Evolutionary conservation across 2,329 filamentous ascomycete genomes (phyloP), one percentile per base, ranked within the genome.

Genomic region (Hypoxylon sp.): DNA sequence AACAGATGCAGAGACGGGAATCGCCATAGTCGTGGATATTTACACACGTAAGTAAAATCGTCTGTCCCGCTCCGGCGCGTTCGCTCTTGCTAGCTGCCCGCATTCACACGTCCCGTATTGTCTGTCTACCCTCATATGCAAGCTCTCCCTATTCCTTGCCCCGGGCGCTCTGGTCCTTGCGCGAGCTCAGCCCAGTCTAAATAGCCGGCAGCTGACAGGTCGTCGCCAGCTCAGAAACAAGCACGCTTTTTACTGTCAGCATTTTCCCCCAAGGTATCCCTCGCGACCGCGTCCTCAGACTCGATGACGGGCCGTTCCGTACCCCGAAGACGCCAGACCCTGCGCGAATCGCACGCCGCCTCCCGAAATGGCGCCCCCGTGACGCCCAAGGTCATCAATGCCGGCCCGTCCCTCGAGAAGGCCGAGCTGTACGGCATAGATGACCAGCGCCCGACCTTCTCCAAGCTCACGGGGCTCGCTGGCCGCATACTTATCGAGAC

Each of bases 401-500:
- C 81, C 55, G 79, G 75, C 31, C 80, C 80, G 26, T 81, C 80
- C 4, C 74, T 83, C 66, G 80, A 83, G 70, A 81, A 83, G 73
- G 81, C 81, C 59, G 76, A 82, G 63, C 77, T 81, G 73, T 82
- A 82, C 72, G 81, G 81, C 62, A 82, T 83, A 68, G 76, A 81
- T 70, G 80, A 83, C 73, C 77, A 79, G 67, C 75, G 80, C 49
- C 75, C 80, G 53, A 74, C 79, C 53, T 78, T 77, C 64, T 80
- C 79, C 60, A 80, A 79, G 67, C 75, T 79, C 60, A 77, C 82
- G 75, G 80, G 78, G 46, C 73, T 82, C 60, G 76, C 78, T 35
- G 80, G 80, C 53, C 79, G 80, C 64, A 80, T 84, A 59, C 80
- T 83, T 63, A 81, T 83, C 66, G 81, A 83, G 70, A 83, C 81